A percentile compares a stretch with the other conserved stretches of the same genome.
Conservation (phyloP, 371 early-diverging fungal genomes). For the Mucor velutinosus region DNA sequence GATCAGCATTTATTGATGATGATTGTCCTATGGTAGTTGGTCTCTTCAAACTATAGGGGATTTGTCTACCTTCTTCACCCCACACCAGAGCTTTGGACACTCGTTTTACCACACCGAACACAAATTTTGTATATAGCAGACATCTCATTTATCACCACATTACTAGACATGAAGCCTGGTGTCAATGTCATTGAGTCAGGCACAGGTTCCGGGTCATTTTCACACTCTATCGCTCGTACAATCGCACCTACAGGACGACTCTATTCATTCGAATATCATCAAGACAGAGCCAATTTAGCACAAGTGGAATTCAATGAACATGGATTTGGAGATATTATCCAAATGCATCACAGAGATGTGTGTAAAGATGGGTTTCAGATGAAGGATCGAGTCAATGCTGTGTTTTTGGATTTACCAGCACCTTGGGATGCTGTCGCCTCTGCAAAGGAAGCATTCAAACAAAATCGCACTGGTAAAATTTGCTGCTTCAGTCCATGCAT, state of each 20-base stretch:
- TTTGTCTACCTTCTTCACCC: slow-evolving; percentile 90
- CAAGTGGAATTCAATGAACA: slow-evolving; percentile 82
- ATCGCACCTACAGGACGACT: slow-evolving; percentile 86
- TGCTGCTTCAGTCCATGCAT: slow-evolving; percentile 96
- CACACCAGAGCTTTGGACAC: slow-evolving; percentile 96
- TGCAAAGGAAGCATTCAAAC: slow-evolving; percentile 83
- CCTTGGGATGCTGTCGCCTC: slow-evolving; percentile 93
- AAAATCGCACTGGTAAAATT: slow-evolving; percentile 77
- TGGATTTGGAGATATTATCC: slow-evolving; percentile 66
- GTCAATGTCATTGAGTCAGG: slow-evolving; percentile 89
- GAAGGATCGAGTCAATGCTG: slow-evolving; percentile 76
- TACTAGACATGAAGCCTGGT: slow-evolving; percentile 87
- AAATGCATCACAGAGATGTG: slow-evolving; percentile 83
- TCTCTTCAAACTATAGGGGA: slow-evolving; percentile 74
- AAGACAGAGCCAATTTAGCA: slow-evolving; percentile 74
- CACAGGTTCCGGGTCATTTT: slow-evolving; percentile 96
- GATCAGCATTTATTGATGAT: background rate
- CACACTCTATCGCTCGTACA: slow-evolving; percentile 90
- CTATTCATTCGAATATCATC: slow-evolving; percentile 94
- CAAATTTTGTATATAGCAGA: slow-evolving; percentile 95
- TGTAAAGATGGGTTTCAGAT: slow-evolving; percentile 90
- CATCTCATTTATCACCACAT: slow-evolving; percentile 83
- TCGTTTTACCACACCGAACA: slow-evolving; percentile 90
- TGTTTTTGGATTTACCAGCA: slow-evolving; percentile 95
- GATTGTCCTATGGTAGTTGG: slow-evolving; percentile 44